These are phyloP conservation scores for Kuraishia ogatae DNA, from an alignment of 805 yeast genomes.

Conservation along the genomic window DNA sequence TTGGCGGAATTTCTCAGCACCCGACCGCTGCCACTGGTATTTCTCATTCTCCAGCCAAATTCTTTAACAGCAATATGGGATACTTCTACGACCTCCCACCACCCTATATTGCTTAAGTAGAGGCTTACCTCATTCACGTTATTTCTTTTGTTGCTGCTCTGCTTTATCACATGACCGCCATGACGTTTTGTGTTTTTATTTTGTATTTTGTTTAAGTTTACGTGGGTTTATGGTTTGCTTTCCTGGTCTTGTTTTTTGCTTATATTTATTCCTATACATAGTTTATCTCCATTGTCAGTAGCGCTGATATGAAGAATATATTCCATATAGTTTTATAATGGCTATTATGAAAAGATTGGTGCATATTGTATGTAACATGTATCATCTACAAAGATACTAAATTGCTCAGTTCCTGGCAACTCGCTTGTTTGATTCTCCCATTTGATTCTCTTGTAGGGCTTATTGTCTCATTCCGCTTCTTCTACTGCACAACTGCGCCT, in stretches of 20 bases:
- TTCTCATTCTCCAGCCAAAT: constrained; percentile 1
- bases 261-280: constrained; percentile 5
- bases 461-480: too few relatives aligned
- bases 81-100: constrained; percentile 1
- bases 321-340: constrained; percentile 7
- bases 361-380: too few relatives aligned
- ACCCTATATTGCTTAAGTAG: background rate
- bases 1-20: background rate
- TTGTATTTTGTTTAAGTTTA: background rate
- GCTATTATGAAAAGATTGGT: too few relatives aligned
- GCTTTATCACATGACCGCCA: background rate
- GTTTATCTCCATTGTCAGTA: constrained; percentile 23
- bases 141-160: background rate
- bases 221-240: background rate
- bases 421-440: too few relatives aligned
- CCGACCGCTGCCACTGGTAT: background rate
- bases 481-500: too few relatives aligned
- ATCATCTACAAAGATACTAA: too few relatives aligned
- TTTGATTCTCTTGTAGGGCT: too few relatives aligned
- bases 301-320: constrained; percentile 10
- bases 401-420: too few relatives aligned
- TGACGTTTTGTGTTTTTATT: background rate
- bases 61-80: background rate
- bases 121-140: background rate
- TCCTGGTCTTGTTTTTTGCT: background rate